Conservation (phyloP, 192 early-diverging fungal genomes). For the Helicostylum pulchrum region DNA sequence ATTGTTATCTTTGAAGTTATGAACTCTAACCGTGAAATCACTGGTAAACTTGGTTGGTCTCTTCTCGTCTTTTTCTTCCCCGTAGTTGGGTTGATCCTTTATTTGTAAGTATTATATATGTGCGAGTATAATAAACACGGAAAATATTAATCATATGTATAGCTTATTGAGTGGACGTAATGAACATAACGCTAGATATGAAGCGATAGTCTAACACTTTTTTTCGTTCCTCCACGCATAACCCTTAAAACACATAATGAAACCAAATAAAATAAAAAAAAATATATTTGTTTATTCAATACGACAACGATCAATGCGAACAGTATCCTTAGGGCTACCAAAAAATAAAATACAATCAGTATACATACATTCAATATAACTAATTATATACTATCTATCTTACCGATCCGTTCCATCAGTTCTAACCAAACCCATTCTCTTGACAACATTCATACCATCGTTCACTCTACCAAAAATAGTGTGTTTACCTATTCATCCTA, state of each 20-base stretch:
- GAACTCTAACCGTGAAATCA: slow-evolving; percentile 42
- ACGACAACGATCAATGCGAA: slow-evolving; percentile 20
- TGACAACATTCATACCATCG: slow-evolving; percentile 78
- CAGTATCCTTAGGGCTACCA: slow-evolving; percentile 17
- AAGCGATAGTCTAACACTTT: neutral
- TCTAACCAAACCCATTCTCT: slow-evolving; percentile 70
- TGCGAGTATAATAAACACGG: neutral
- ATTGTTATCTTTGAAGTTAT: slow-evolving; percentile 58
- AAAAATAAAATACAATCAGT: neutral
- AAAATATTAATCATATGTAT: neutral
- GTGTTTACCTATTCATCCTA: slow-evolving; percentile 66
- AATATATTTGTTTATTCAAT: slow-evolving; percentile 2
- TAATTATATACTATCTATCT: neutral
- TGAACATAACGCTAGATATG: slow-evolving; percentile 1
- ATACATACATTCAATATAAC: no score
- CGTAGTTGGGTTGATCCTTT: slow-evolving; percentile 50
- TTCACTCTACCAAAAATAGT: slow-evolving; percentile 86
- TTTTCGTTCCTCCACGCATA: neutral
- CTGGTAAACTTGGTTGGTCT: slow-evolving; percentile 54
- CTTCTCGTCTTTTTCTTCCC: slow-evolving; percentile 62
- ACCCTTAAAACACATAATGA: no score
- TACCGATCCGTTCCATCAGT: slow-evolving; percentile 56
- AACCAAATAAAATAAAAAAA: no score
- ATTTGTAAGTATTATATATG: slow-evolving; percentile 52
- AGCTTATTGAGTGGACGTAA: neutral